These are phyloP conservation scores for Aspergillus nanangensis DNA, from an alignment of 495 filamentous ascomycete genomes.

Conservation along the genomic window DNA sequence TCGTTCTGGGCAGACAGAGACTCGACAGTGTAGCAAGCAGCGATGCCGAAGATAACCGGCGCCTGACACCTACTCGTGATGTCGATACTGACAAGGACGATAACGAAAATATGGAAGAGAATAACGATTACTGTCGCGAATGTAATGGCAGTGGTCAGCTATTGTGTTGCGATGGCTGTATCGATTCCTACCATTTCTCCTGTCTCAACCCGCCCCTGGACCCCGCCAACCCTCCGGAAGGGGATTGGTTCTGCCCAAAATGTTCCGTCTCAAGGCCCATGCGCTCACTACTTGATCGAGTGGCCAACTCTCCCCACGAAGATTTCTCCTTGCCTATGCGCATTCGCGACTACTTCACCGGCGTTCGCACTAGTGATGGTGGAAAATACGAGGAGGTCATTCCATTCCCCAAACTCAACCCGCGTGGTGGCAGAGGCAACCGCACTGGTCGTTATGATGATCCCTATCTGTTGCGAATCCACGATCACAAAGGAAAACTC, in stretches of 20 bases:
- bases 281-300: slow-evolving; percentile 48
- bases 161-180: slow-evolving; percentile 89
- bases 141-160: slow-evolving; percentile 80
- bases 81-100: slow-evolving; percentile 15
- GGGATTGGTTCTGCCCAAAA: slow-evolving; percentile 79
- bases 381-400: slow-evolving; percentile 72
- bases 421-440: slow-evolving; percentile 14
- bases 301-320: slow-evolving; percentile 61
- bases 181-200: slow-evolving; percentile 77
- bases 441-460: slow-evolving; percentile 27
- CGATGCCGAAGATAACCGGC: slow-evolving; percentile 22
- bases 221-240: slow-evolving; percentile 56
- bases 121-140: slow-evolving; percentile 80
- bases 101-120: slow-evolving; percentile 57
- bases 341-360: slow-evolving; percentile 69
- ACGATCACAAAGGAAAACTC: slow-evolving; percentile 15
- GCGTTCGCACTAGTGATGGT: slow-evolving; percentile 64
- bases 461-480: slow-evolving; percentile 12
- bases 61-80: slow-evolving; percentile 17
- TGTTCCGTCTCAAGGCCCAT: slow-evolving; percentile 60
- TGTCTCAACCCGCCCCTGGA: slow-evolving; percentile 79
- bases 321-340: slow-evolving; percentile 67
- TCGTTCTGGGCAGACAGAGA: slow-evolving; percentile 2
- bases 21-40: slow-evolving; percentile 18
- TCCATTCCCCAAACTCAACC: slow-evolving; percentile 23